Conservation (phyloP, 768 basidiomycete genomes). For the Tylopilus sp. region DNA sequence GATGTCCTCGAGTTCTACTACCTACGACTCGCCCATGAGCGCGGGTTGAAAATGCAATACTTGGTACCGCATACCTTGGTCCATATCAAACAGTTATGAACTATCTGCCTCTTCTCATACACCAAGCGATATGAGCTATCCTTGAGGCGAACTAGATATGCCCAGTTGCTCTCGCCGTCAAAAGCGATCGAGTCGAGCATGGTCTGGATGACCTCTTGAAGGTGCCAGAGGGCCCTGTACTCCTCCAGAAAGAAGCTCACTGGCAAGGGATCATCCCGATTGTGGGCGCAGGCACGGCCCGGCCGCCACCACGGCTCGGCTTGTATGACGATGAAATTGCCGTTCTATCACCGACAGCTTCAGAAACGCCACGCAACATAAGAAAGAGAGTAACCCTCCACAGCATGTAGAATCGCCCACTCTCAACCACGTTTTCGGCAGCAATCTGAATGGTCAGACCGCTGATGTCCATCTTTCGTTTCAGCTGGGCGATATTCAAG, state of each 20-base stretch:
- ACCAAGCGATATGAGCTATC: constrained; percentile 23
- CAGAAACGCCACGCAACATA: not conserved
- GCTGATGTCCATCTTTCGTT: constrained; percentile 23
- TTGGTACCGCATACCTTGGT: constrained; percentile 20
- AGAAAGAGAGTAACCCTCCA: constrained; percentile 21
- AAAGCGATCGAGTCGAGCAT: constrained; percentile 32
- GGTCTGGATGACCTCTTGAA: constrained; percentile 31
- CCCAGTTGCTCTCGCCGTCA: constrained; percentile 33
- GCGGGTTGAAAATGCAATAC: not conserved
- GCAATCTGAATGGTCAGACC: constrained; percentile 20
- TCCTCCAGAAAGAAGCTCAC: constrained; percentile 12
- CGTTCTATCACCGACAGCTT: constrained; percentile 19
- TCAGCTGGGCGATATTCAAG: constrained; percentile 21
- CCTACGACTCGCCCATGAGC: constrained; percentile 18
- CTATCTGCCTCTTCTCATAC: constrained; percentile 23
- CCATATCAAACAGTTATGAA: constrained; percentile 27
- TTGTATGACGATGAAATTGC: constrained; percentile 28
- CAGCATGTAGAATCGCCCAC: constrained; percentile 25
- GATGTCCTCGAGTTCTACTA: constrained; percentile 30
- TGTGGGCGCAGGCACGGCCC: too few species aligned
- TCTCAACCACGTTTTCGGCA: not conserved
- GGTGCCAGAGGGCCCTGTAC: constrained; percentile 17
- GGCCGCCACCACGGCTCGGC: constrained; percentile 29
- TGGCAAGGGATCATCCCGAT: not conserved
- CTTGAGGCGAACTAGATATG: constrained; percentile 31